A percentile compares a stretch with the other conserved stretches of the same genome.
Evolutionary conservation across 2,329 filamentous ascomycete species (phyloP).

Genomic region (Diplodia scrobiculata): DNA sequence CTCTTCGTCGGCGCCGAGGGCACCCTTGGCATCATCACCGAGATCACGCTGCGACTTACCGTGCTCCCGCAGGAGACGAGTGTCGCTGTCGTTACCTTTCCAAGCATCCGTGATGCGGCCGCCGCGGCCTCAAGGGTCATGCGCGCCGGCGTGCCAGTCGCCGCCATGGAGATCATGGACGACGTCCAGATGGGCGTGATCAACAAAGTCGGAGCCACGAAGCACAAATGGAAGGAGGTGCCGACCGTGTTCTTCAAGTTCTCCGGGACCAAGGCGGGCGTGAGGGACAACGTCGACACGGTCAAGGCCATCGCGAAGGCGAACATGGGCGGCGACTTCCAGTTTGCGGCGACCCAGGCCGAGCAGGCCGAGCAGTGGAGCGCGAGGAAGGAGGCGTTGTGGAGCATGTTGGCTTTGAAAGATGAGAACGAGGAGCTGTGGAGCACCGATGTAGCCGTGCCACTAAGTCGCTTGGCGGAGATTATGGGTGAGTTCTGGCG

Average conservation of each 20-base stretch:
- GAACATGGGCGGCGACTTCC: conserved; percentile 59
- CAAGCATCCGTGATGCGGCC: conserved; percentile 73
- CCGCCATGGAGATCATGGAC: conserved; percentile 84
- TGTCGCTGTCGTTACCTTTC: conserved; percentile 79
- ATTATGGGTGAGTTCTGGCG: conserved; percentile 56
- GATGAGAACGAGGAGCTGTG: conserved; percentile 60
- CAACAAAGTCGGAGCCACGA: conserved; percentile 71
- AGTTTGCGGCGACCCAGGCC: conserved; percentile 56
- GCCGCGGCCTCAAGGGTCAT: conserved; percentile 73
- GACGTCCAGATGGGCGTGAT: conserved; percentile 84
- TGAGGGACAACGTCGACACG: conserved; percentile 69
- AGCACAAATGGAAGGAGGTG: conserved; percentile 71
- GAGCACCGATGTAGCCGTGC: conserved; percentile 64
- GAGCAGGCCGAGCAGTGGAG: conserved; percentile 62
- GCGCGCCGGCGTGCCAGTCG: conserved; percentile 70
- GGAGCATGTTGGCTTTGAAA: conserved; percentile 62
- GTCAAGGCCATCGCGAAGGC: conserved; percentile 68
- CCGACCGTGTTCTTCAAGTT: conserved; percentile 86
- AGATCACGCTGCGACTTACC: conserved; percentile 77
- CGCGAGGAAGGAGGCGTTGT: conserved; percentile 62
- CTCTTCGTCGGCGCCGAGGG: conserved; percentile 82
- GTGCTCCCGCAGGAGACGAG: conserved; percentile 74
- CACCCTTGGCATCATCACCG: conserved; percentile 77
- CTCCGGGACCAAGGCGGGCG: conserved; percentile 70
- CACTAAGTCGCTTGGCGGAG: conserved; percentile 61